Evolutionary conservation across 2,329 filamentous ascomycete species (phyloP).

Genomic region (Graphium sp.): DNA sequence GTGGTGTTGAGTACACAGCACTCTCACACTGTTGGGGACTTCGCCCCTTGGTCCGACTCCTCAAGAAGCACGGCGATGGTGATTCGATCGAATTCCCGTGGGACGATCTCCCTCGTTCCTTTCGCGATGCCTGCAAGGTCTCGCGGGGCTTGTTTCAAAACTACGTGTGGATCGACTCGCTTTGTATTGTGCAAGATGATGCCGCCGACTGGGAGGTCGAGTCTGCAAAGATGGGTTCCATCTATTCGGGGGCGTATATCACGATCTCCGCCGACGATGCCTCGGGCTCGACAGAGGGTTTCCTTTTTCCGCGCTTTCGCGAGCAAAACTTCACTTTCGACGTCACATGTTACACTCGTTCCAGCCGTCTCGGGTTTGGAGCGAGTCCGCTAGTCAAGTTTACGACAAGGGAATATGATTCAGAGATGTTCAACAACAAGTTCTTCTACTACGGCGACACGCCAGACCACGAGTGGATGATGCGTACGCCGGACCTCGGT

Average conservation of each 20-base stretch:
- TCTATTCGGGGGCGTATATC: conserved; percentile 10
- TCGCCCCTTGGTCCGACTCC: background rate
- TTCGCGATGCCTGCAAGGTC: conserved; percentile 5
- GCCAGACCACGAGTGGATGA: conserved; percentile 3
- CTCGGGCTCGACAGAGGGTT: conserved; percentile 7
- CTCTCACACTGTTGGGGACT: conserved; percentile 1
- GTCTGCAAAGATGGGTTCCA: conserved; percentile 11
- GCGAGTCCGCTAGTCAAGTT: background rate
- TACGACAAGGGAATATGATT: background rate
- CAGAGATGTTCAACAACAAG: background rate
- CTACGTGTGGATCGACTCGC: conserved; percentile 12
- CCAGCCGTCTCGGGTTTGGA: no score
- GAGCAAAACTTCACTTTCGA: background rate
- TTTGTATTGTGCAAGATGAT: conserved; percentile 12
- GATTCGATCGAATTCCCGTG: conserved; percentile 4
- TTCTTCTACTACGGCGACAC: conserved; percentile 3
- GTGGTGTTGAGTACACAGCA: background rate
- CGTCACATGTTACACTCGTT: background rate
- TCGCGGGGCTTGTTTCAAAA: background rate
- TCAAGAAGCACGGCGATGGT: background rate
- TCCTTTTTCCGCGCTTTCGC: conserved; percentile 6
- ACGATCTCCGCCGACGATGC: conserved; percentile 10
- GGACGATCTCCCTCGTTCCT: conserved; percentile 6
- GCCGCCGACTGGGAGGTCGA: conserved; percentile 10
- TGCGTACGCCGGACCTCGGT: conserved; percentile 1